Base-by-base conservation (phyloP, 2,329 filamentous ascomycete species). In the Fusarium irregulare region DNA sequence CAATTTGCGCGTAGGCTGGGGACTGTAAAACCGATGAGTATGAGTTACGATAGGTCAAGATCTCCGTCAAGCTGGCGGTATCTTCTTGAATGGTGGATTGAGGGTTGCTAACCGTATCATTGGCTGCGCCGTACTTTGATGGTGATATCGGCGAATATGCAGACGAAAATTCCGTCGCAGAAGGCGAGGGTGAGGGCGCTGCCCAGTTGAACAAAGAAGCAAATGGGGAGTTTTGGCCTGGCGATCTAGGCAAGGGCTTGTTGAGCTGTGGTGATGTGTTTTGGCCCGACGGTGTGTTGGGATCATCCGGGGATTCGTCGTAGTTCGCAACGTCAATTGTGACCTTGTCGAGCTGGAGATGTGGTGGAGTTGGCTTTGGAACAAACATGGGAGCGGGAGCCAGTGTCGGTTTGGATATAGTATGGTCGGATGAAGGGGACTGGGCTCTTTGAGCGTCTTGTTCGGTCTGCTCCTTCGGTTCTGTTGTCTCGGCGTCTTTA, bases 171-270 rank as follows among this genome's bases (percentile, higher is more conserved):
- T 87, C 84, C 20, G 85, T 85, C 49, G 77, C 79, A 21, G 84
- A 82, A 11, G 84, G 82, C 37, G 84, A 83, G 49, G 85, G 82
- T 34, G 84, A 83, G 45, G 80, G 78, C 56, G 81, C 80, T 49
- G 75, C 76, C 87, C 87, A 89, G 73, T 83, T 84, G 73, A 89
- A 88, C 71, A 88, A 83, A 30, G 78, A 81, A 56, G 84, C 84
- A 67, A 88, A 80, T 78, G 76, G 86, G 78, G 58, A 86, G 79
- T 70, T 77, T 76, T 62, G 85, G 58, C 78, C 78, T 4, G 87
- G 87, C 9, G 87, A 88, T 68, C 82, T 87, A 13, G 86, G 86
- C 7, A 87, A 75, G 27, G 85, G 85, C 69, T 87, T 88, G 77
- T 87, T 85, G 44, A 85, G 81, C 68, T 84, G 80, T 11, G 81